Base-by-base conservation (phyloP, 768 basidiomycete species). In the Mycena indigotica region DNA sequence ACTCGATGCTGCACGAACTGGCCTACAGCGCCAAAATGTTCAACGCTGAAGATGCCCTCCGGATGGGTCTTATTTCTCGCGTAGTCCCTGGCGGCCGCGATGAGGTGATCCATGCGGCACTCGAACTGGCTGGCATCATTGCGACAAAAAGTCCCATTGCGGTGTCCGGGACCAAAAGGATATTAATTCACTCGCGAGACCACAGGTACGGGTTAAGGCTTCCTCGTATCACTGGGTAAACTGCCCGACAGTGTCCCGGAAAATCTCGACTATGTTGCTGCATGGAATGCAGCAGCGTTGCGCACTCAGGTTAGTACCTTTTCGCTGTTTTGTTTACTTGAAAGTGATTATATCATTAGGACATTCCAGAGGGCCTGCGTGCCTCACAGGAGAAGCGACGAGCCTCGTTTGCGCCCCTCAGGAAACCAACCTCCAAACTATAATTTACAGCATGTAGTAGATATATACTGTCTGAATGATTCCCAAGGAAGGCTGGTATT, bases 121-220 rank as follows among this genome's bases (percentile, higher is more conserved):
- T 93, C n/a, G 75, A 81, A 15, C 73, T 89, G 15, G 93, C 89
- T 0, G 73, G 73, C 55, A 66, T 79, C 1, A 89, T 95, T 26
- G 88, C 89, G 30, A 60, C 63, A 21, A 95, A 95, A 73, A 89
- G 87, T 29, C 94, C 94, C 0, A 73, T 95, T 3, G 94, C 93
- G 0, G 84, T 91, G 0, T 62, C 80, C 0, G 84, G 88, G 1
- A 87, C 91, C 5, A 97, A 96, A 74, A 85, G 84, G 56, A 71
- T 95, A 0, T 75, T 96, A 49, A 76, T 82, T 15, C 91, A 96
- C 72, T 79, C 91, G 4, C 71, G 89, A 55, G 93, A 96, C 69
- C 87, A 95, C 66, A 81, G 80, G 90, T 90, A 50, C 52, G 84
- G 70, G 24, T 52, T 16, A 21, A n/a, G n/a, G n/a, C n/a, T n/a